phyloP scores from a whole-genome alignment of 352 stramenopile species.

The Globisporangium nagaii region DNA sequence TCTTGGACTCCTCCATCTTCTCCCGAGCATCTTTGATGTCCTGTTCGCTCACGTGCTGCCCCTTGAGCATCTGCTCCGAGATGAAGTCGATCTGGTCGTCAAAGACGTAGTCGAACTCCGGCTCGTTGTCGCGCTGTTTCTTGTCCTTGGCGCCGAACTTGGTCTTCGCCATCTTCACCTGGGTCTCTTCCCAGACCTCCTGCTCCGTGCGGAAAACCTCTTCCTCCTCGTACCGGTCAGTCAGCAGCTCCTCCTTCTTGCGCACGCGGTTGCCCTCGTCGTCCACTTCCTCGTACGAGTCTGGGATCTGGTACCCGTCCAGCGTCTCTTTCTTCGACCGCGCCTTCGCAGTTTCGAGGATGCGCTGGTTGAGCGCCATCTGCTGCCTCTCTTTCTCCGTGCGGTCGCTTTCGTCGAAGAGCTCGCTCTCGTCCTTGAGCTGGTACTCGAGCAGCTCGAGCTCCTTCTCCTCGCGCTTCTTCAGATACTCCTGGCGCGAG shows the following conservation, averaged over 20 bases:
- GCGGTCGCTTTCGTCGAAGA: slow-evolving; percentile 76
- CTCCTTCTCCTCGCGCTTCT: slow-evolving; percentile 97
- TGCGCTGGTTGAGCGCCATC: slow-evolving; percentile 81
- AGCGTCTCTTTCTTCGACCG: slow-evolving; percentile 46
- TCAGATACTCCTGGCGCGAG: slow-evolving; percentile 94
- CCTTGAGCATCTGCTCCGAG: slow-evolving; percentile 83
- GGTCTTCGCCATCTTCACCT: slow-evolving; percentile 87
- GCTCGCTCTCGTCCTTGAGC: slow-evolving; percentile 68
- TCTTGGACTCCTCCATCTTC: slow-evolving; percentile 73
- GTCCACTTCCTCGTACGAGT: slow-evolving; percentile 93
- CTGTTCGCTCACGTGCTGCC: slow-evolving; percentile 78
- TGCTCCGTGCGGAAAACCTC: slow-evolving; percentile 95
- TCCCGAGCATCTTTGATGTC: slow-evolving; percentile 62
- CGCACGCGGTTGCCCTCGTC: slow-evolving; percentile 85
- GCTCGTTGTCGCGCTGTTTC: slow-evolving; percentile 29
- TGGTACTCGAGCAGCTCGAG: slow-evolving; percentile 90
- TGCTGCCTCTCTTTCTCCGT: slow-evolving; percentile 82
- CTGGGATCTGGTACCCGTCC: slow-evolving; percentile 93
- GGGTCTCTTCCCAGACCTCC: slow-evolving; percentile 97
- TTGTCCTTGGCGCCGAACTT: slow-evolving; percentile 75
- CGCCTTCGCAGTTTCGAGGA: slow-evolving; percentile 85
- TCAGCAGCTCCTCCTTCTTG: slow-evolving; percentile 91
- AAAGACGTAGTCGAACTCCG: slow-evolving; percentile 97
- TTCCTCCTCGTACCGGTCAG: slow-evolving; percentile 91
- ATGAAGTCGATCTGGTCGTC: slow-evolving; percentile 99